Evolutionary conservation across 2,329 filamentous ascomycete species (phyloP).

Genomic region (Fusarium begoniae): DNA sequence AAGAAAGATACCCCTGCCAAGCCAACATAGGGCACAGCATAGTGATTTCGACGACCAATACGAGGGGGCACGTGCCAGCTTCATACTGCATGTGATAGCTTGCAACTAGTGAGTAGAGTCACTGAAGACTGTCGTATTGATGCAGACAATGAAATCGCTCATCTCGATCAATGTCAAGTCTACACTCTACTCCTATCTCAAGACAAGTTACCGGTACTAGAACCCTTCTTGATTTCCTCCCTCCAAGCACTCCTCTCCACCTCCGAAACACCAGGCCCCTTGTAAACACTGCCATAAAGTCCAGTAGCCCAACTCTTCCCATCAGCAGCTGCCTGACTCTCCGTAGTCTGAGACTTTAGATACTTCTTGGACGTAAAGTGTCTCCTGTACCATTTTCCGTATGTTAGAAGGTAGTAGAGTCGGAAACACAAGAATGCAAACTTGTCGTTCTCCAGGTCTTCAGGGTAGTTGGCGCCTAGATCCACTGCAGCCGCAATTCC

Average conservation of each 20-base stretch:
- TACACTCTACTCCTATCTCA: neutral
- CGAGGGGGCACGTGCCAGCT: neutral
- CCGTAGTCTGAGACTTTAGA: constrained; percentile 8
- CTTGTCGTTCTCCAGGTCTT: constrained; percentile 67
- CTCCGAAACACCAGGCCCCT: constrained; percentile 64
- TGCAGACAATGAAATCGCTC: neutral
- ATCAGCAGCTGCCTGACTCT: constrained; percentile 51
- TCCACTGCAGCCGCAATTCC: constrained; percentile 27
- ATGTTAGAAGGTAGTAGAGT: constrained; percentile 68
- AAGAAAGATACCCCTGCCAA: neutral
- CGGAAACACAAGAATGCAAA: constrained; percentile 70
- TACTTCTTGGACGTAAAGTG: constrained; percentile 40
- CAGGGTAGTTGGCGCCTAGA: constrained; percentile 12
- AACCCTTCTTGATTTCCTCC: constrained; percentile 49
- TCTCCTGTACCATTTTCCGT: constrained; percentile 68
- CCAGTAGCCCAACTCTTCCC: constrained; percentile 66
- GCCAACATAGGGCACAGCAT: neutral
- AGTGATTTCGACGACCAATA: neutral
- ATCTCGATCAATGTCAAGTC: neutral
- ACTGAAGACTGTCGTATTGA: too few species aligned
- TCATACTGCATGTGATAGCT: neutral
- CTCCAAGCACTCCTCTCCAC: constrained; percentile 63
- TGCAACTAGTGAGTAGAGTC: neutral
- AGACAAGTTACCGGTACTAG: constrained; percentile 48
- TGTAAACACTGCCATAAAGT: constrained; percentile 66